A percentile compares a stretch with the other conserved stretches of the same genome.
phyloP scores from a whole-genome alignment of 208 protist species.

The Crithidia expoeki region DNA sequence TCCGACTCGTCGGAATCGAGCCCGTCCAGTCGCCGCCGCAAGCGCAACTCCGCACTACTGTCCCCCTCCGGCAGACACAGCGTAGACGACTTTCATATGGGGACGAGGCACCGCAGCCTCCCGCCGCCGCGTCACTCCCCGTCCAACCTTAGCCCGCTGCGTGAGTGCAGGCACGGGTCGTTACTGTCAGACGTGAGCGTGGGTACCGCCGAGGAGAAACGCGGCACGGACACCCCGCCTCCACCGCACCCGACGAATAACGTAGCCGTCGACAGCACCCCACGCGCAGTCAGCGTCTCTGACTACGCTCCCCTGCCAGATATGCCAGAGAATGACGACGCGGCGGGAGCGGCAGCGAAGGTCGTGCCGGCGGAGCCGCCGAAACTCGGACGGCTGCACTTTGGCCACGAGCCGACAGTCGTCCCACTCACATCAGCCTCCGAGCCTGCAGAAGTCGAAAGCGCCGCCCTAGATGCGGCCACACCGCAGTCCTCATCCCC shows the following conservation, averaged over 20 bases:
- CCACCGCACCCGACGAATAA: background rate
- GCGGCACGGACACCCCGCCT: background rate
- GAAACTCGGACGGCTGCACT: slow-evolving; percentile 11
- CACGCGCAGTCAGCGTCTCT: slow-evolving; percentile 2
- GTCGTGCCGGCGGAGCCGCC: background rate
- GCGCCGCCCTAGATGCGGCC: background rate
- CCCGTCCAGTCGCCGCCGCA: slow-evolving; percentile 6
- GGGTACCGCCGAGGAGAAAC: slow-evolving; percentile 8
- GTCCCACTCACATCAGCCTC: background rate
- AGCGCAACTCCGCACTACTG: background rate
- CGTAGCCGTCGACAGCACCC: background rate
- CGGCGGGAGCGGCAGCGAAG: background rate
- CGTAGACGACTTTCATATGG: background rate
- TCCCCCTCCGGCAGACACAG: background rate
- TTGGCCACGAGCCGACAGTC: slow-evolving; percentile 1
- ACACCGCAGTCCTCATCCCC: background rate
- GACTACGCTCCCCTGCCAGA: slow-evolving; percentile 16
- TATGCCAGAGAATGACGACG: background rate
- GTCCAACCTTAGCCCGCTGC: slow-evolving; percentile 5
- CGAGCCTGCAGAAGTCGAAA: background rate
- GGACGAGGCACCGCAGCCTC: slow-evolving; percentile 3
- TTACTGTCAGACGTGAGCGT: slow-evolving; percentile 19
- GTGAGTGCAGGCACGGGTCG: background rate
- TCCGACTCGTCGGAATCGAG: slow-evolving; percentile 14
- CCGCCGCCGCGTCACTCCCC: slow-evolving; percentile 1